phyloP scores from a whole-genome alignment of 768 basidiomycete genomes.

The Glaciozyma martinii region DNA sequence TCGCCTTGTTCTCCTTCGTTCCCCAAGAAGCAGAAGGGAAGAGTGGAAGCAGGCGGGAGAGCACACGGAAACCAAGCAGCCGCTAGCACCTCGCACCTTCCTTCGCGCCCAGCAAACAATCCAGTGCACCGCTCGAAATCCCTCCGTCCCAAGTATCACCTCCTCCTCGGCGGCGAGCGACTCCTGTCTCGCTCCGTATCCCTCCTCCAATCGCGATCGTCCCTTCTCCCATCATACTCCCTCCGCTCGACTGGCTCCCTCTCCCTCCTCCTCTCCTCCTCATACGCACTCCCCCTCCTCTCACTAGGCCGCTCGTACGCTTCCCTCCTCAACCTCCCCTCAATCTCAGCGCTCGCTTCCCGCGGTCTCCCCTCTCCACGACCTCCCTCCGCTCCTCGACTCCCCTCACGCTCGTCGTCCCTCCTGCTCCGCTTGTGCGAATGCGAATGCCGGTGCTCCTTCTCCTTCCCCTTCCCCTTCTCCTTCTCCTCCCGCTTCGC shows the following conservation, averaged over 20 bases:
- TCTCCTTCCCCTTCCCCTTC: background rate
- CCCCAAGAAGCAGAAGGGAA: too few relatives aligned
- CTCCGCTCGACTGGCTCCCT: background rate
- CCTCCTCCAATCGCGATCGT: background rate
- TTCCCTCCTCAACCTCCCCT: background rate
- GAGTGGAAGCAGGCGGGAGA: too few relatives aligned
- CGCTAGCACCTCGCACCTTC: too few relatives aligned
- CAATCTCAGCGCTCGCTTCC: background rate
- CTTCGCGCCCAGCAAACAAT: too few relatives aligned
- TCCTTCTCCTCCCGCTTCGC: background rate
- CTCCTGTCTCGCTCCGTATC: background rate
- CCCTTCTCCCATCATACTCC: background rate
- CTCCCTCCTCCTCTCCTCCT: too few relatives aligned
- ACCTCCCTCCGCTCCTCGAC: conserved; percentile 30
- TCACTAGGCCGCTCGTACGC: background rate
- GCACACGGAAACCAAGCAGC: too few relatives aligned
- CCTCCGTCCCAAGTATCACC: background rate
- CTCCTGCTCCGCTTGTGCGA: background rate
- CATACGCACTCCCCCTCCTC: background rate
- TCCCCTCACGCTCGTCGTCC: conserved; percentile 6
- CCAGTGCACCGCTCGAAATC: too few relatives aligned
- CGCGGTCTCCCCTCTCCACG: conserved; percentile 34
- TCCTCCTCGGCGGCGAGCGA: background rate
- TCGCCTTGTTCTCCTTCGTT: too few relatives aligned
- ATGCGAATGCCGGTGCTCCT: conserved; percentile 29